Conservation (phyloP, 768 basidiomycete genomes). For the Lactarius pseudohatsudake region DNA sequence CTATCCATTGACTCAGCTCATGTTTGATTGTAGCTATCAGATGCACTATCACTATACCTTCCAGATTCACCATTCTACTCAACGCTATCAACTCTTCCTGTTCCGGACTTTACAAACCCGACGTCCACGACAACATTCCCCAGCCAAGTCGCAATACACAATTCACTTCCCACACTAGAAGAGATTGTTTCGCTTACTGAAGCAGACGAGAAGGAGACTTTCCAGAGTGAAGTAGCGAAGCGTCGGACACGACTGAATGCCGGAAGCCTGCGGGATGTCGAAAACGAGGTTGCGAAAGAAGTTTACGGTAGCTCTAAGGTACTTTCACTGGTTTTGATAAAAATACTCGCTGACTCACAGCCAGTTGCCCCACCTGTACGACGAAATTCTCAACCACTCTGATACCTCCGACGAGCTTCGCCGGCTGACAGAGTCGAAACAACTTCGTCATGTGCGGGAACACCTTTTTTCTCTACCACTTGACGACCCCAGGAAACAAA, state of each 20-base stretch:
- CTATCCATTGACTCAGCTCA: neutral
- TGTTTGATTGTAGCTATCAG: conserved; percentile 51
- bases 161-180: conserved; percentile 68
- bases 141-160: conserved; percentile 62
- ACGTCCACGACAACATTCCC: conserved; percentile 55
- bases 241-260: conserved; percentile 77
- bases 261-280: conserved; percentile 54
- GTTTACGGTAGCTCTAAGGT: conserved; percentile 64
- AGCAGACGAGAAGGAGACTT: conserved; percentile 53
- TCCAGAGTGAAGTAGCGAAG: conserved; percentile 71
- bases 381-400: conserved; percentile 80
- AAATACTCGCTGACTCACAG: conserved; percentile 5
- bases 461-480: conserved; percentile 62
- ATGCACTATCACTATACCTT: conserved; percentile 66
- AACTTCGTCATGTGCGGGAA: conserved; percentile 62
- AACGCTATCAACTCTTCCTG: conserved; percentile 63
- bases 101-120: conserved; percentile 76
- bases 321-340: conserved; percentile 19
- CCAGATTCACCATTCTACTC: conserved; percentile 67
- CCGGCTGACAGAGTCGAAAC: conserved; percentile 71
- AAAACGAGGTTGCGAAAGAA: conserved; percentile 65
- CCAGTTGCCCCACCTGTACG: conserved; percentile 71
- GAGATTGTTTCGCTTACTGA: conserved; percentile 70
- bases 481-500: conserved; percentile 41
- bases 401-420: conserved; percentile 77